A percentile compares a stretch with the other conserved stretches of the same genome.
These are phyloP conservation scores for Gyrodon lividus DNA, from an alignment of 768 basidiomycete genomes.

Conservation along the genomic window DNA sequence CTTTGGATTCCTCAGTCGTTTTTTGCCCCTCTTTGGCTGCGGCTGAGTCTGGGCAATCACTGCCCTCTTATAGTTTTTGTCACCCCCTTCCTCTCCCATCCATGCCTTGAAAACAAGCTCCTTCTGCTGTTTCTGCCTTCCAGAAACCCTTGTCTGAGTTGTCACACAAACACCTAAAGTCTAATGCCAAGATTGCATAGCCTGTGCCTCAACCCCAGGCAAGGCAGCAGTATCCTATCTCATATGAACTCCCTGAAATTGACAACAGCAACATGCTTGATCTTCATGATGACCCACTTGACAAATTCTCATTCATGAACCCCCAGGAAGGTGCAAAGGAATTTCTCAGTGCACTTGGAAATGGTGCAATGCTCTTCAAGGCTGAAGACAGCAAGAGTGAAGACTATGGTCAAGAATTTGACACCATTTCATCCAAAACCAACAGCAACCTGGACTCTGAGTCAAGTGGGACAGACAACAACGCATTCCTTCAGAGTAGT, in stretches of 20 bases:
- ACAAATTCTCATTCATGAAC: neutral
- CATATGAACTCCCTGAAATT: no score
- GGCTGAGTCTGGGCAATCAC: no score
- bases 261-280: no score
- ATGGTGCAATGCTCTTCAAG: neutral
- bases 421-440: no score
- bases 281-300: neutral
- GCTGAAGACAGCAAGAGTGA: neutral
- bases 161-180: neutral
- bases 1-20: no score
- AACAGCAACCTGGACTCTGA: neutral
- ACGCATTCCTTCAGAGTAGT: neutral
- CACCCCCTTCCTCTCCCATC: neutral
- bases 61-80: no score
- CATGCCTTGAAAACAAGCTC: neutral
- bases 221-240: neutral
- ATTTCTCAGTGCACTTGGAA: neutral
- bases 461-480: neutral
- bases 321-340: neutral
- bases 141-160: neutral
- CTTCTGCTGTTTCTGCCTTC: neutral
- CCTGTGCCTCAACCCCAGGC: neutral
- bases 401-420: no score
- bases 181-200: neutral
- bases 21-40: no score